Percentiles rank a stretch among this genome's conserved stretches.
These are phyloP conservation scores for Rhinocladiella mackenziei DNA, from an alignment of 2,329 filamentous ascomycete species.

Conservation along the genomic window DNA sequence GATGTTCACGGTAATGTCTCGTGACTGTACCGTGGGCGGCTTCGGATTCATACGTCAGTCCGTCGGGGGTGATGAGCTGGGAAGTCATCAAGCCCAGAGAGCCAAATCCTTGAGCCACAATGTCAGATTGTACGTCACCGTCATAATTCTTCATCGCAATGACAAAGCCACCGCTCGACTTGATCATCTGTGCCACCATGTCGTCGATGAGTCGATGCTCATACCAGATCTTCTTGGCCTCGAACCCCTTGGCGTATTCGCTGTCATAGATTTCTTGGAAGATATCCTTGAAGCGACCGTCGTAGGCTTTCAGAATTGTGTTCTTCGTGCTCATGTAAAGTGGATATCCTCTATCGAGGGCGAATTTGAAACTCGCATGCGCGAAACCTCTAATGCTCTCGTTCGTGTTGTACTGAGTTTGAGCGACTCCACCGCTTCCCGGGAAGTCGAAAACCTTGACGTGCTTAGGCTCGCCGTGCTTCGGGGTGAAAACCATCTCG, in stretches of 20 bases:
- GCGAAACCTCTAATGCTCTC: conserved; percentile 94
- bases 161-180: conserved; percentile 92
- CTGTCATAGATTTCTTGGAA: conserved; percentile 95
- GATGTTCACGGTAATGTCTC: conserved; percentile 96
- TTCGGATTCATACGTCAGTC: conserved; percentile 95
- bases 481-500: conserved; percentile 89
- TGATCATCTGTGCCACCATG: conserved; percentile 99
- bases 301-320: conserved; percentile 98
- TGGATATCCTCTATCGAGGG: conserved; percentile 79
- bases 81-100: conserved; percentile 98
- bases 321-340: conserved; percentile 99
- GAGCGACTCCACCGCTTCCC: conserved; percentile 77
- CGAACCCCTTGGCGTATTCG: conserved; percentile 81
- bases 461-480: conserved; percentile 67
- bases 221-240: conserved; percentile 94
- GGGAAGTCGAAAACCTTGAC: conserved; percentile 90
- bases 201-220: conserved; percentile 99
- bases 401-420: conserved; percentile 98
- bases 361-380: conserved; percentile 94
- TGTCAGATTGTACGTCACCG: conserved; percentile 97
- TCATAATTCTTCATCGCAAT: conserved; percentile 99
- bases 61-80: conserved; percentile 91
- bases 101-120: conserved; percentile 96
- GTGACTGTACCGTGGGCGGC: conserved; percentile 98
- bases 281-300: conserved; percentile 98